Base-by-base conservation (phyloP, 148 eudicot species). In the Fagopyrum esculentum region DNA sequence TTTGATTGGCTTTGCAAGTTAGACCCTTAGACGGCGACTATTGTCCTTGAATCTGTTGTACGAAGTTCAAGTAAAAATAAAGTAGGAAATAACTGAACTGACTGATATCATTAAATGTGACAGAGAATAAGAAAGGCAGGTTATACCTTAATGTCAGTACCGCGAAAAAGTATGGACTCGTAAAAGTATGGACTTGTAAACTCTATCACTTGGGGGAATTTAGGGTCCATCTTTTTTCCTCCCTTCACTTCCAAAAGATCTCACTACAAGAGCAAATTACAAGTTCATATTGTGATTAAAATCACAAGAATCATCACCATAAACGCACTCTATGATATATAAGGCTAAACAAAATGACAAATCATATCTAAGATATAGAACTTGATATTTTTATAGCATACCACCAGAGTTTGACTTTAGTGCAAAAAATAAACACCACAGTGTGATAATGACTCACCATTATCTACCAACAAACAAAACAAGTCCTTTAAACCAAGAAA, bases 241-340 rank as follows among this genome's bases (percentile, higher is more conserved):
- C 59, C 97, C 95, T 90, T 92, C 97, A 4, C 95, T 88, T 63
- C 97, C 97, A 80, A 90, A 90, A 43, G 97, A 90, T 86, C 95
- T 85, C 76, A 92, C 98, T 92, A 87, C 78, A 76, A 5, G 6
- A 9, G 9, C 55, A 57, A 59, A 16, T 30, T 13, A 63, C 13
- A 26, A 7, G 40, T 35, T 30, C 4, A 63, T 5, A 30, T 29
- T 63, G 40, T 29, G 69, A 63, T 63, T 10, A 45, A 11, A 63
- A 63, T 13, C 69, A 63, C 69, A 63, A 63, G 69, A 63, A 63
- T 30, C 45, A 30, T 11, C 13, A 63, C 69, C 45, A 63, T 11
- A 63, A 17, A 44, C 12, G 30, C 69, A 30, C 44, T 63, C 44
- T 63, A 29, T 11, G 5, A 11, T 29, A 29, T 59, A 10, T 11